Conservation (phyloP, 257 asterid species). For the Gynochthodes officinalis region DNA sequence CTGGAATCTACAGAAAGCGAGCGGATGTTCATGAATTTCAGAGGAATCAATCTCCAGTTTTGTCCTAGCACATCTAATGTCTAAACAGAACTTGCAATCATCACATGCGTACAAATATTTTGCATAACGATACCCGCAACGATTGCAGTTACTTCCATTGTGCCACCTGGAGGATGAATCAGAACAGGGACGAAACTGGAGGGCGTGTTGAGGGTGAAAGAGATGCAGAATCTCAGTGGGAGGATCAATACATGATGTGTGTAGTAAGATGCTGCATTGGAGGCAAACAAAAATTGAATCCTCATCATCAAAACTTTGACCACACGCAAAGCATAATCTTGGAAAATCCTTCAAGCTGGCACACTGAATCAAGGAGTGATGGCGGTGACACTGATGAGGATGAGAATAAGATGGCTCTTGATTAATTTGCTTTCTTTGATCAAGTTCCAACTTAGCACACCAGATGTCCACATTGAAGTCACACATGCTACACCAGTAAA, state of each 20-base stretch:
- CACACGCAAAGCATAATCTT: not conserved
- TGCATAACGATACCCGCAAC: not conserved
- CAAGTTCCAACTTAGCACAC: not conserved
- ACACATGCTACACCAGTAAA: not conserved
- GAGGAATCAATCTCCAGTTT: not conserved
- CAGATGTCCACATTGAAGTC: not conserved
- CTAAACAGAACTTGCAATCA: not conserved
- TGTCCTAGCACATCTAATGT: not conserved
- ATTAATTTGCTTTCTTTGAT: not conserved
- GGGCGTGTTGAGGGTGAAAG: constrained; percentile 7
- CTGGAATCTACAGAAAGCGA: not conserved
- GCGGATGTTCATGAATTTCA: not conserved
- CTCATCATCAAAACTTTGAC: not conserved
- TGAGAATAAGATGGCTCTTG: not conserved
- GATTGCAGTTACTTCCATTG: not conserved
- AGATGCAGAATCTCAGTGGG: not conserved
- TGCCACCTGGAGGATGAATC: too few species aligned
- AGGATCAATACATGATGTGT: not conserved
- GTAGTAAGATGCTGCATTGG: not conserved
- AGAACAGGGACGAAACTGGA: not conserved
- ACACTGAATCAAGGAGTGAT: constrained; percentile 1
- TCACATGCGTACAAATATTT: not conserved
- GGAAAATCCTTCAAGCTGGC: not conserved
- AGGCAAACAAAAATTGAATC: not conserved
- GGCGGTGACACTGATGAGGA: not conserved